A percentile compares a stretch with the other conserved stretches of the same genome.
phyloP scores from a whole-genome alignment of 805 yeast genomes.

The Kodamaea hsintzibuensis region DNA sequence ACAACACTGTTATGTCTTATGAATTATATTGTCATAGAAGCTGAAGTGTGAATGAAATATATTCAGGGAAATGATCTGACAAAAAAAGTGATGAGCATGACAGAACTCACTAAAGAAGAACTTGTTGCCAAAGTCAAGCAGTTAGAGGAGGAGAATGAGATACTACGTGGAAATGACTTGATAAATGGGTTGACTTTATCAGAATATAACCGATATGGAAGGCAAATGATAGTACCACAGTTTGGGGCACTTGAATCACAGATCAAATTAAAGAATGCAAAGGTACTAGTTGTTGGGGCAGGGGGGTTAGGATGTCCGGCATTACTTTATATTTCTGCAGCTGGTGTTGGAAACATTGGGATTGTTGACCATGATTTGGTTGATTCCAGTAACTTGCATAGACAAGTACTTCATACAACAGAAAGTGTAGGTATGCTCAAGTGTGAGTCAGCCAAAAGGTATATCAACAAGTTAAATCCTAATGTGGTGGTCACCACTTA shows the following conservation, averaged over 20 bases:
- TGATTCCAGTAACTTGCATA: slow-evolving; percentile 80
- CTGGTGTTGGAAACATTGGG: slow-evolving; percentile 85
- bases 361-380: slow-evolving; percentile 86
- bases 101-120: slow-evolving; percentile 13
- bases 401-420: slow-evolving; percentile 82
- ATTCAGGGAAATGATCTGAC: background rate
- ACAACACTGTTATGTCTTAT: too few relatives aligned
- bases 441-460: slow-evolving; percentile 72
- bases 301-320: slow-evolving; percentile 98
- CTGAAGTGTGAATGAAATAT: background rate
- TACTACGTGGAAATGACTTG: slow-evolving; percentile 5
- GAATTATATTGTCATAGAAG: too few relatives aligned
- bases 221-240: slow-evolving; percentile 92
- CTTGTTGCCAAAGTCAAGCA: slow-evolving; percentile 23
- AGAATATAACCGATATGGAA: slow-evolving; percentile 83
- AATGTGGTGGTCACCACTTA: slow-evolving; percentile 55
- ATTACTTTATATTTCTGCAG: slow-evolving; percentile 75
- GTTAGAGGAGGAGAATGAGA: slow-evolving; percentile 21
- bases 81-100: slow-evolving; percentile 2
- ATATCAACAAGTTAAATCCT: slow-evolving; percentile 63
- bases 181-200: slow-evolving; percentile 33
- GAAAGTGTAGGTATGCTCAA: slow-evolving; percentile 67
- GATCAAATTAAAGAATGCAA: slow-evolving; percentile 52
- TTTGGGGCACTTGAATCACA: slow-evolving; percentile 60
- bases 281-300: slow-evolving; percentile 83